Percentiles rank a stretch among this genome's conserved stretches.
Conservation (phyloP, 768 basidiomycete species). For the Auricularia cornea region DNA sequence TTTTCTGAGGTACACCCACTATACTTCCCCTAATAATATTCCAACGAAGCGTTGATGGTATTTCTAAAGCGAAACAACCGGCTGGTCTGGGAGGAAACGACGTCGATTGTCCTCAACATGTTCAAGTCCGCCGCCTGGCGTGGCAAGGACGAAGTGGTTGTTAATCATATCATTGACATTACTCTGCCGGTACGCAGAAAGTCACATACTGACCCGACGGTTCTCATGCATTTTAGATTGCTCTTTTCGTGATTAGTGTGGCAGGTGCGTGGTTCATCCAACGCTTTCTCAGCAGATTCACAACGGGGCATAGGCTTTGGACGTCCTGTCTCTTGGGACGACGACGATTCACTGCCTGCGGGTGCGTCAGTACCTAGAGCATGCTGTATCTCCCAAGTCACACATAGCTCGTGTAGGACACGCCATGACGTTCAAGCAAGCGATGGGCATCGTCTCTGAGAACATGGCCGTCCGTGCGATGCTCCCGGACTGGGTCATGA, state of each 20-base stretch:
- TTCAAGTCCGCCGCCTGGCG: constrained; percentile 1
- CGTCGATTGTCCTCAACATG: not conserved
- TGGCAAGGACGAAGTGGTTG: not conserved
- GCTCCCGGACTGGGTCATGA: not conserved
- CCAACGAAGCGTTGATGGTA: not conserved
- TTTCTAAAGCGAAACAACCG: constrained; percentile 2
- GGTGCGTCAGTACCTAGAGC: not conserved
- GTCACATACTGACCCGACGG: not conserved
- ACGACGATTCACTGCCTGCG: not conserved
- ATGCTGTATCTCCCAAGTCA: not conserved
- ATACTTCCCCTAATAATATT: not conserved
- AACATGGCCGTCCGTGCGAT: not conserved
- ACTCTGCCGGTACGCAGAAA: not conserved
- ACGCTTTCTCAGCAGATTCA: not conserved
- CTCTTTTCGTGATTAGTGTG: not conserved
- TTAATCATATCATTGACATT: not conserved
- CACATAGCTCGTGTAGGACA: not conserved
- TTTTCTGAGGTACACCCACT: constrained; percentile 46
- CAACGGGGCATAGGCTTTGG: not conserved
- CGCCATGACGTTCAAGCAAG: not conserved
- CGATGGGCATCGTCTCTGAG: not conserved
- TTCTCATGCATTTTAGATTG: not conserved
- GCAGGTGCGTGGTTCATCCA: not conserved
- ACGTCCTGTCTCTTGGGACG: not conserved
- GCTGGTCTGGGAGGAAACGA: constrained; percentile 1